phyloP scores from a whole-genome alignment of 306 rosid species.

The Quercus glauca region DNA sequence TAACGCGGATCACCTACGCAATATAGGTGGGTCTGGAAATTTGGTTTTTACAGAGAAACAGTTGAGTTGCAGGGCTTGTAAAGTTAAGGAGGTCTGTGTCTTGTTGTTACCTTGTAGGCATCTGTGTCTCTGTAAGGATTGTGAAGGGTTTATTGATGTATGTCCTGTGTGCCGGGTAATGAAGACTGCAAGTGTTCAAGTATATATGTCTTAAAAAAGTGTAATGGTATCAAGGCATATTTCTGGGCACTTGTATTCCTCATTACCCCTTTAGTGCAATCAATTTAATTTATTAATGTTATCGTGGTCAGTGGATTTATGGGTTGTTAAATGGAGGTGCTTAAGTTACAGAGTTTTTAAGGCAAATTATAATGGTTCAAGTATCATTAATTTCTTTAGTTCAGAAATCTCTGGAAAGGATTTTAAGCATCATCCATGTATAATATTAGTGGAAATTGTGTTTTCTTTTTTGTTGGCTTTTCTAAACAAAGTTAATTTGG shows the following conservation, averaged over 20 bases:
- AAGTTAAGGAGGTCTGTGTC: conserved; percentile 24
- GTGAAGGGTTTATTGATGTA: conserved; percentile 24
- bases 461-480: too few relatives aligned
- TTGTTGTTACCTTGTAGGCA: conserved; percentile 36
- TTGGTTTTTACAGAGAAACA: not conserved
- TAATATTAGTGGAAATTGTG: too few relatives aligned
- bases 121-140: conserved; percentile 36
- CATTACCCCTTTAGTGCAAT: not conserved
- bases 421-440: too few relatives aligned
- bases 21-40: conserved; percentile 1
- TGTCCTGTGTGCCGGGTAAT: conserved; percentile 26
- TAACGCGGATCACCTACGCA: not conserved
- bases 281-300: not conserved
- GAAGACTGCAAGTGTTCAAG: conserved; percentile 31
- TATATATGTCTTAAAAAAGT: conserved; percentile 8
- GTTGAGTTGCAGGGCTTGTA: conserved; percentile 29
- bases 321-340: not conserved
- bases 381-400: not conserved
- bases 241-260: not conserved
- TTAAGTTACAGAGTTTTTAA: not conserved
- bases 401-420: not conserved
- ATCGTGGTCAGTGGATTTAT: not conserved
- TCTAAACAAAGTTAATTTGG: too few relatives aligned
- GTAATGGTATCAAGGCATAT: not conserved
- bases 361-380: not conserved